Percentiles rank a stretch among this genome's conserved stretches.
Conservation (phyloP, 2,329 filamentous ascomycete species). For the Diaporthe amygdali region DNA sequence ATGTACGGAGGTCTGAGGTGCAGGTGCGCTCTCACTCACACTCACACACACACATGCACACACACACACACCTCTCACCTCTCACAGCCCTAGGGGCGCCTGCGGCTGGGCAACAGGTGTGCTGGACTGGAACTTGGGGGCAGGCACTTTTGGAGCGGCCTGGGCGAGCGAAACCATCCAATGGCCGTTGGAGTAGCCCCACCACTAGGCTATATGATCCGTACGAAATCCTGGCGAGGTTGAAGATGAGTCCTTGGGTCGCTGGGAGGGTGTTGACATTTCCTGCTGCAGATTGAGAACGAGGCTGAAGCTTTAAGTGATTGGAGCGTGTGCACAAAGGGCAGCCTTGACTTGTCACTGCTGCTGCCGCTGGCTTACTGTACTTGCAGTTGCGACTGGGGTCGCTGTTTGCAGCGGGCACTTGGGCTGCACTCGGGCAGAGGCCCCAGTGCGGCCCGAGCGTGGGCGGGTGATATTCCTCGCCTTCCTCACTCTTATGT, state of each 20-base stretch:
- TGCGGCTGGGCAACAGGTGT: neutral
- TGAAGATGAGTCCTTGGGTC: neutral
- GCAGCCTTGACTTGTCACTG: neutral
- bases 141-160: neutral
- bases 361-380: neutral
- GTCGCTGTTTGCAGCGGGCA: neutral
- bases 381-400: neutral
- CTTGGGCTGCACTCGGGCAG: neutral
- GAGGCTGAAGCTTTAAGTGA: conserved; percentile 4
- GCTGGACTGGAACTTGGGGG: neutral
- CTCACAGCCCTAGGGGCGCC: neutral
- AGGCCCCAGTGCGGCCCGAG: neutral
- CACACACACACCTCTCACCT: neutral
- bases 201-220: neutral
- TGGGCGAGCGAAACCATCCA: neutral
- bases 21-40: neutral
- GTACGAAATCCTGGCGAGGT: neutral
- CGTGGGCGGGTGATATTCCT: neutral
- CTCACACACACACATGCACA: too few relatives aligned
- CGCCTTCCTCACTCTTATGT: neutral
- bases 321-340: neutral
- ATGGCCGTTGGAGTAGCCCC: neutral
- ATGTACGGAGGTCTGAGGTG: conserved; percentile 1
- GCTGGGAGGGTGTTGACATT: neutral
- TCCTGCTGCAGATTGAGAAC: neutral